A percentile compares a stretch with the other conserved stretches of the same genome.
Evolutionary conservation across 768 basidiomycete genomes (phyloP).

Genomic region (Rhodotorula babjevae): DNA sequence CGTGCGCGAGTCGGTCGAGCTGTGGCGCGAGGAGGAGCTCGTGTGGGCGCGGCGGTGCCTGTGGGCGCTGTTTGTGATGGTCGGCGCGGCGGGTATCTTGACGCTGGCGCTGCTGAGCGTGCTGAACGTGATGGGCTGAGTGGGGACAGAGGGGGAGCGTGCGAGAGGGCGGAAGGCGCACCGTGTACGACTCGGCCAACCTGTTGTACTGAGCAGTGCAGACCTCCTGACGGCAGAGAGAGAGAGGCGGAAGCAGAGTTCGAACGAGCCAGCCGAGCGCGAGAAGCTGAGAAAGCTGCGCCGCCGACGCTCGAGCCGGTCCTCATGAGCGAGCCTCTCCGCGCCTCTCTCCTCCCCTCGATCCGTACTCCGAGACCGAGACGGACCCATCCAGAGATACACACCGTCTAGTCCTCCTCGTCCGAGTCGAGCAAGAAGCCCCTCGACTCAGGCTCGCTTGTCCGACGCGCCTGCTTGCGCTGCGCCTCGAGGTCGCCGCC

Average conservation of each 20-base stretch:
- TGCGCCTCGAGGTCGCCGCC: slow-evolving; percentile 34
- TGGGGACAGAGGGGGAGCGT: background rate
- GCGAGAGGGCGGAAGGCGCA: too few relatives aligned
- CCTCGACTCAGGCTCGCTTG: background rate
- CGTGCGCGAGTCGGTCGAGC: background rate
- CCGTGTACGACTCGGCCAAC: too few relatives aligned
- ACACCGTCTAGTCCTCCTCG: slow-evolving; percentile 4
- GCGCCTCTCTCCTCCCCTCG: background rate
- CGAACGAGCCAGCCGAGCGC: too few relatives aligned
- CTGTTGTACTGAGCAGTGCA: too few relatives aligned
- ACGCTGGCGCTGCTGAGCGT: background rate
- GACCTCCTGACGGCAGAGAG: too few relatives aligned
- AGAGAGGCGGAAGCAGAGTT: too few relatives aligned
- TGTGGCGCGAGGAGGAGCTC: slow-evolving; percentile 23
- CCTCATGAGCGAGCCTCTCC: background rate
- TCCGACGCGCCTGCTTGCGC: slow-evolving; percentile 9
- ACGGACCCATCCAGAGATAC: too few relatives aligned
- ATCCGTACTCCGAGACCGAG: too few relatives aligned
- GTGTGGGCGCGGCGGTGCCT: slow-evolving; percentile 23
- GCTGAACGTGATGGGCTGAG: background rate
- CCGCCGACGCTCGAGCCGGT: too few relatives aligned
- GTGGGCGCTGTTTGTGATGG: background rate
- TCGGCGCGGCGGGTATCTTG: background rate
- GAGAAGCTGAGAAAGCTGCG: too few relatives aligned
- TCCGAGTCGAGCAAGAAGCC: slow-evolving; percentile 26